These are phyloP conservation scores for Colletotrichum orchidophilum DNA, from an alignment of 2,329 filamentous ascomycete species.

Conservation along the genomic window DNA sequence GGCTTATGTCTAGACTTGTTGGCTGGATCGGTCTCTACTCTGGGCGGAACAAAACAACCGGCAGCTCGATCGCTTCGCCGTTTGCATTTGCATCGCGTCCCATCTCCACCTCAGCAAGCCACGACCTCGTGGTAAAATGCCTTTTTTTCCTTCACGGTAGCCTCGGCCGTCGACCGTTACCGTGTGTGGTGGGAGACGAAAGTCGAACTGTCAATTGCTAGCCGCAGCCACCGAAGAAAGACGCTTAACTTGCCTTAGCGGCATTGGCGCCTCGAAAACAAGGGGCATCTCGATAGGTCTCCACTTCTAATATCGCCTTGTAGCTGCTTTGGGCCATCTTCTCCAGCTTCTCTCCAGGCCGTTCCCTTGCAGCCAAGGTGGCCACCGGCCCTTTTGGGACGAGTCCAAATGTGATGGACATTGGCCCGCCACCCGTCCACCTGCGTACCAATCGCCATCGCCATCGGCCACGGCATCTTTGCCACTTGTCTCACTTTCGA, in stretches of 20 bases:
- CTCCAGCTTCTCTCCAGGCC: conserved; percentile 23
- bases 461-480: background rate
- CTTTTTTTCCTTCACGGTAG: background rate
- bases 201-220: conserved; percentile 5
- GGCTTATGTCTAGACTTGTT: background rate
- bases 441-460: background rate
- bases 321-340: conserved; percentile 24
- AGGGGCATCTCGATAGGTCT: conserved; percentile 8
- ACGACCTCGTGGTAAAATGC: conserved; percentile 10
- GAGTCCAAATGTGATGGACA: conserved; percentile 1
- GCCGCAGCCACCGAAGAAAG: conserved; percentile 18
- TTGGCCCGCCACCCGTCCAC: background rate
- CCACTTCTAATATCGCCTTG: conserved; percentile 14
- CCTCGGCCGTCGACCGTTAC: background rate
- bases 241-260: conserved; percentile 19
- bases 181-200: conserved; percentile 14
- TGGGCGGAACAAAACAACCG: background rate
- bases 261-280: conserved; percentile 24
- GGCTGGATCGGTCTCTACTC: background rate
- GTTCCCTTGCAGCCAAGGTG: conserved; percentile 8
- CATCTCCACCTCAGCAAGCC: conserved; percentile 5
- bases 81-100: conserved; percentile 2
- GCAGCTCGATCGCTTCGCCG: background rate
- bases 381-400: conserved; percentile 15
- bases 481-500: conserved; percentile 4